These are phyloP conservation scores for Scalesia atractyloides DNA, from an alignment of 129 eudicot species.

Conservation along the genomic window DNA sequence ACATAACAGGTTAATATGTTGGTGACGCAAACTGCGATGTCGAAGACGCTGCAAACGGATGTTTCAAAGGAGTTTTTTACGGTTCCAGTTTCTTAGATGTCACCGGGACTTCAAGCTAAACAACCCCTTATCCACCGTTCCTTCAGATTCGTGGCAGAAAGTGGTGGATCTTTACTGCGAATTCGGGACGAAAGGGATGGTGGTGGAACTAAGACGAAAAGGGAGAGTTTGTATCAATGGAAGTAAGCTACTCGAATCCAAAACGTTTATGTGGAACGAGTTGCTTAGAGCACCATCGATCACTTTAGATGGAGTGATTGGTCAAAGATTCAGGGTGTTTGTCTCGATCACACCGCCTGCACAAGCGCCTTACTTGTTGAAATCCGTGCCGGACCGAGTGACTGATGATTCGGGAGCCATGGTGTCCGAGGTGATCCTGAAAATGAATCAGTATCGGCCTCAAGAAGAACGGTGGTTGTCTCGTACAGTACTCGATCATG, in stretches of 20 bases:
- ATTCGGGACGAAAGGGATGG: conserved; percentile 80
- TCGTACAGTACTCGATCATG: conserved; percentile 90
- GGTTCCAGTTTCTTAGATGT: conserved; percentile 56
- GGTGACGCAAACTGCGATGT: conserved; percentile 42
- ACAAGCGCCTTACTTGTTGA: conserved; percentile 82
- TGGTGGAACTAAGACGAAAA: conserved; percentile 57
- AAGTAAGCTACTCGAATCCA: conserved; percentile 45
- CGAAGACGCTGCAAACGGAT: conserved; percentile 24
- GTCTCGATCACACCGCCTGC: conserved; percentile 95
- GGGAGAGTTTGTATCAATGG: conserved; percentile 67
- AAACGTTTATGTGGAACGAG: conserved; percentile 74
- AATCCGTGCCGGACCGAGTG: conserved; percentile 90
- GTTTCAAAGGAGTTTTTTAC: conserved; percentile 58
- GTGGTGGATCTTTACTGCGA: conserved; percentile 74
- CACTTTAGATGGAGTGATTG: conserved; percentile 48
- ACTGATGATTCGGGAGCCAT: conserved; percentile 91
- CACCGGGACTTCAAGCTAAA: conserved; percentile 76
- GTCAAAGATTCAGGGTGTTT: conserved; percentile 40
- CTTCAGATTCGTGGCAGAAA: conserved; percentile 59
- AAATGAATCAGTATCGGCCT: conserved; percentile 81
- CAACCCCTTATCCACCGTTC: conserved; percentile 40
- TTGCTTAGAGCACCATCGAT: conserved; percentile 83
- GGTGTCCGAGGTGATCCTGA: conserved; percentile 87
- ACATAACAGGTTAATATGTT: conserved; percentile 56
- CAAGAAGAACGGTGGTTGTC: conserved; percentile 97